Evolutionary conservation across 805 yeast species (phyloP), one percentile per base, ranked within the genome.

Genomic region (Pichia californica): DNA sequence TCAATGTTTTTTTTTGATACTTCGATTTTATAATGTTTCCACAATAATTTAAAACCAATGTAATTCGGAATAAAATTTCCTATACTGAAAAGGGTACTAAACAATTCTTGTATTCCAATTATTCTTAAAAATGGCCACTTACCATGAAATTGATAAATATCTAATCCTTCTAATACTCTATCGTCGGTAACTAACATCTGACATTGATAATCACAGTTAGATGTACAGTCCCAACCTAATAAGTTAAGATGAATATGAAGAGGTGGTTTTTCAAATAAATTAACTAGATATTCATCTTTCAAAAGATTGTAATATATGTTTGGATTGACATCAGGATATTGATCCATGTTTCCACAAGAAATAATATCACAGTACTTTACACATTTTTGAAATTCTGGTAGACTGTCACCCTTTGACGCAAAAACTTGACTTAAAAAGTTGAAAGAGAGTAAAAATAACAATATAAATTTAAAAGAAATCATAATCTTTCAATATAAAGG

Each of bases 41-140:
- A 45, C 10, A 74, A 50, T 49, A 65, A 61, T 31, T 51, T 52
- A 44, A 66, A 67, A 7, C 77, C 79, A 40, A 62, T 51, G 54
- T 62, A 76, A 57, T 87, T 91, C 2, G 91, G 86, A 13, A 79
- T 45, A 47, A 80, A 74, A 55, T 84, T 84, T 19, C 76, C 70
- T 5, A 84, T 54, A n/a, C 95, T 84, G 61, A 93, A 91, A 2
- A 88, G 18, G 1, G 84, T 79, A 13, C 94, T 82, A 20, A 81
- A 85, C 0, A 88, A 66, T 59, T 93, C 99, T 61, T 93, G 99
- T 11, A 83, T 67, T 0, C 95, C 95, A n/a, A 73, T 63, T 0
- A 84, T 57, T 39, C 99, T 71, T 15, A 69, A 49, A 56, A 93
- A 93, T 2, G 98, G 98, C 99, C 99, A 93, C 66, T 93, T 93